Conservation (phyloP, 2,329 filamentous ascomycete genomes). For the Paecilomyces sp. region DNA sequence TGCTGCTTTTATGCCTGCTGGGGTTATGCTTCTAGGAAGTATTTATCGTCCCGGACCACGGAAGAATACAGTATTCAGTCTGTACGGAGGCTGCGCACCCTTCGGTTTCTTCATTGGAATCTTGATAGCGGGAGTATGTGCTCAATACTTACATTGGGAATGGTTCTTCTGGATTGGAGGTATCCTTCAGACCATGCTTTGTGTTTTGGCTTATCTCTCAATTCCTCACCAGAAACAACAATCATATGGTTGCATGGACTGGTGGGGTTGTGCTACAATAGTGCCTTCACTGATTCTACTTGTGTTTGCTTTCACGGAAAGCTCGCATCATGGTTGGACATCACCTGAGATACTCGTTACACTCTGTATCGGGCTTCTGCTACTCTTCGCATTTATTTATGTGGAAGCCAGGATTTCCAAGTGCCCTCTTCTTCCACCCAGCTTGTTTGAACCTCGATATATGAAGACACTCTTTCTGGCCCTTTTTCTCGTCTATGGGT, state of each 20-base stretch:
- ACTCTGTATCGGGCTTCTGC: conserved; percentile 55
- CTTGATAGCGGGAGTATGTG: conserved; percentile 56
- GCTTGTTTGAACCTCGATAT: conserved; percentile 62
- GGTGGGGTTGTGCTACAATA: conserved; percentile 54
- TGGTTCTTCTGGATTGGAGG: conserved; percentile 65
- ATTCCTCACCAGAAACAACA: conserved; percentile 40
- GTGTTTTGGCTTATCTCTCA: conserved; percentile 30
- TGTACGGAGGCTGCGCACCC: conserved; percentile 48
- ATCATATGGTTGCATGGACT: conserved; percentile 57
- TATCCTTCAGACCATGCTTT: conserved; percentile 42
- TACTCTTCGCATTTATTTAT: conserved; percentile 57
- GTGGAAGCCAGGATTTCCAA: conserved; percentile 64
- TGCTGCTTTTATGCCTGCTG: conserved; percentile 63
- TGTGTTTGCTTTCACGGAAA: conserved; percentile 57
- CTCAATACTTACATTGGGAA: conserved; percentile 49
- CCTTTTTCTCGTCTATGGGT: conserved; percentile 62
- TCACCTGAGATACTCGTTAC: conserved; percentile 62
- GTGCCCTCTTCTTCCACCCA: conserved; percentile 59
- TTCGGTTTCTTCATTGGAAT: conserved; percentile 51
- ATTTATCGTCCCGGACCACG: conserved; percentile 61
- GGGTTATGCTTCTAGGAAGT: conserved; percentile 59
- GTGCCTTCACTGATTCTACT: conserved; percentile 48
- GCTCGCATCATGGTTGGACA: conserved; percentile 65
- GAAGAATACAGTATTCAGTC: conserved; percentile 58
- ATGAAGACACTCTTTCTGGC: conserved; percentile 56